These are phyloP conservation scores for Castanea mollissima DNA, from an alignment of 306 rosid genomes.

Conservation along the genomic window DNA sequence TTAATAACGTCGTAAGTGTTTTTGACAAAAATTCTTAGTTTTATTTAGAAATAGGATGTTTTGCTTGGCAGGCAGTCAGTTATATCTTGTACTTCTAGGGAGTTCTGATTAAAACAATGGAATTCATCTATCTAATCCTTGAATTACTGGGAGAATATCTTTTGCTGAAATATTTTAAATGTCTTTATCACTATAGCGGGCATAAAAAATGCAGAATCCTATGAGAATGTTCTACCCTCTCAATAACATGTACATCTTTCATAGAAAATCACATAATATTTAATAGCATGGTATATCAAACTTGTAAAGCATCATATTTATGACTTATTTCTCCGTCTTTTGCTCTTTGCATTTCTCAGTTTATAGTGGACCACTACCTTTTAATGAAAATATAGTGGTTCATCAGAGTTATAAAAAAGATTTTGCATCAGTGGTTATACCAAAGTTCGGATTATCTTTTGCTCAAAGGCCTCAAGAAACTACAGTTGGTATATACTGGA, in stretches of 20 bases:
- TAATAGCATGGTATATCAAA: not conserved
- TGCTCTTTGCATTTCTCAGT: not conserved
- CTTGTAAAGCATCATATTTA: not conserved
- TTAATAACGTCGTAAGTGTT: not conserved
- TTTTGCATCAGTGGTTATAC: not conserved
- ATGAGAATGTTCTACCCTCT: too few relatives aligned
- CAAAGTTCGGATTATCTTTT: not conserved
- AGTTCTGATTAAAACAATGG: not conserved
- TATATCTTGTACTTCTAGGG: not conserved
- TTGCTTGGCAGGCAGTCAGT: not conserved
- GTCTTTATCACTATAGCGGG: not conserved
- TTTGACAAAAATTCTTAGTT: not conserved
- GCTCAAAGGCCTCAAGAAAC: not conserved
- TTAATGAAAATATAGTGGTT: not conserved
- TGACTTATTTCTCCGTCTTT: not conserved
- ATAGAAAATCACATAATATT: not conserved
- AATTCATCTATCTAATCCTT: not conserved
- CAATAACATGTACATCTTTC: too few relatives aligned
- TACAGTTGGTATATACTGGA: not conserved
- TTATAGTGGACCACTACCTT: not conserved
- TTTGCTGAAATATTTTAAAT: not conserved
- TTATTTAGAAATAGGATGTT: not conserved
- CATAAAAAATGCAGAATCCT: not conserved
- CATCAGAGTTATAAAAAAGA: not conserved
- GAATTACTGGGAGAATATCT: not conserved